Base-by-base conservation (phyloP, 352 stramenopile species). In the Pythium oligandrum region DNA sequence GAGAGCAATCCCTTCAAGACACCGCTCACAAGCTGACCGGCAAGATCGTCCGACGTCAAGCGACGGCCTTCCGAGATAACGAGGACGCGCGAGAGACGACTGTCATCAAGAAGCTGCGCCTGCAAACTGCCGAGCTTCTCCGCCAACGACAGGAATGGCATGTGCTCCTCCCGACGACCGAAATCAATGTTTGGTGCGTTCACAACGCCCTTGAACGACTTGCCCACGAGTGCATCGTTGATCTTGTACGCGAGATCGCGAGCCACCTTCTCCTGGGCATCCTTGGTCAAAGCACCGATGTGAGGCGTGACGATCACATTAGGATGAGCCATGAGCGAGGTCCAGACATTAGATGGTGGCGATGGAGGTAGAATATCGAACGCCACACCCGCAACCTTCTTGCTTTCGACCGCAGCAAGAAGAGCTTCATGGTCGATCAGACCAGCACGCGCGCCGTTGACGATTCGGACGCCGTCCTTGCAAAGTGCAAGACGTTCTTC, bases 111-210 rank as follows among this genome's bases (percentile, higher is more conserved):
- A 32, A 95, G 63, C 59, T 95, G 79, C 36, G 83, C 80, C 47
- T 95, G 81, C 42, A 98, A 73, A 10, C 74, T 87, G 36, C 90
- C 91, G 6, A 98, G 88, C 66, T 93, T 96, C 57, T 98, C 87
- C 4, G 87, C 89, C 10, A 98, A 81, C 53, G 78, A 90, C 3
- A 97, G 60, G 57, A 95, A 93, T 36, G 88, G 80, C 56, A 87
- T 59, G 47, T 92, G 83, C 66, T 96, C 75, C 37, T 83, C 73
- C 32, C 83, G 71, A 48, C 74, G 72, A 30, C 73, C 75, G 53
- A 96, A 93, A 56, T 97, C 90, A 37, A 97, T 94, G 59, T 93
- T 91, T 0, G 96, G 93, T 48, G 97, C 97, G 68, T 99, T 99
- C 40, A 98, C 84, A 58, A 95, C 92, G 55, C 97, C 96, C 40